These are phyloP conservation scores for Dimocarpus longan DNA, from an alignment of 345 rosid genomes.

Conservation along the genomic window DNA sequence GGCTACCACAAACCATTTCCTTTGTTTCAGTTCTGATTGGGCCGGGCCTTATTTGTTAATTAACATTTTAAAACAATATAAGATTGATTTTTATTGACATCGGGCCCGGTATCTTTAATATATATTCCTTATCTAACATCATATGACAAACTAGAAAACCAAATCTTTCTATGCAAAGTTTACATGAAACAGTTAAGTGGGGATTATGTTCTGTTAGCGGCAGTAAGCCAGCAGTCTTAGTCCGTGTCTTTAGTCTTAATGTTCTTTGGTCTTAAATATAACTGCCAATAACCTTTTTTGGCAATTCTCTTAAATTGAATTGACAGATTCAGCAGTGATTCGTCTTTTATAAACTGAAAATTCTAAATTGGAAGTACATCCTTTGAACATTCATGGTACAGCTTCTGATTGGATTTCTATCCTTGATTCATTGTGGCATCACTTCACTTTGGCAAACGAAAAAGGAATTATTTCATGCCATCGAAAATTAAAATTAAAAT, in stretches of 20 bases:
- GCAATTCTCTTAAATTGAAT: neutral
- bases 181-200: neutral
- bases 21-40: neutral
- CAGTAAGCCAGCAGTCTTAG: neutral
- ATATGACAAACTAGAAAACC: too few species aligned
- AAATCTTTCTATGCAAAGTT: too few species aligned
- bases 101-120: neutral
- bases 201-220: neutral
- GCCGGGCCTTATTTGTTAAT: constrained; percentile 17
- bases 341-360: neutral
- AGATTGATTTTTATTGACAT: neutral
- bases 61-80: neutral
- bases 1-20: neutral
- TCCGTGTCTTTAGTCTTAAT: neutral
- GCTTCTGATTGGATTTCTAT: neutral
- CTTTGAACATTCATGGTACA: neutral
- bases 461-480: too few species aligned
- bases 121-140: neutral
- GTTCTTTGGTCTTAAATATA: neutral
- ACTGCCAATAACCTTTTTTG: neutral
- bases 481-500: too few species aligned
- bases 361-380: neutral
- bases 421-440: too few species aligned
- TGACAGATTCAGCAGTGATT: constrained; percentile 7
- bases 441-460: too few species aligned